Percentiles rank a stretch among this genome's conserved stretches.
These are phyloP conservation scores for Vigna mungo DNA, from an alignment of 306 rosid species.

Conservation along the genomic window DNA sequence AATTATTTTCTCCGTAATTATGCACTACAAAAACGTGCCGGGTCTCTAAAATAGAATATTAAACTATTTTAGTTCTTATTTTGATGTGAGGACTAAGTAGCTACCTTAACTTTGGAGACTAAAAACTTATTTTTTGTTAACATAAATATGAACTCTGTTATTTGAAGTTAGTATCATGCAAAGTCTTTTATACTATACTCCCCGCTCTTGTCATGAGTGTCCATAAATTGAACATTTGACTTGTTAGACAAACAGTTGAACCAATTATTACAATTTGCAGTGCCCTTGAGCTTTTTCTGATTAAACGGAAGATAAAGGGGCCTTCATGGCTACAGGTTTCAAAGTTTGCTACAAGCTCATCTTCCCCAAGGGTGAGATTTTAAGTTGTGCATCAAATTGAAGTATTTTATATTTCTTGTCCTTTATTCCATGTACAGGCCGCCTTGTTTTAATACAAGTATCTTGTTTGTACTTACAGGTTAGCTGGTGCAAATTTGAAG, in stretches of 20 bases:
- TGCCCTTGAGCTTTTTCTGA: constrained; percentile 84
- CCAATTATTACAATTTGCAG: constrained; percentile 65
- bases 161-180: not conserved
- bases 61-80: not conserved
- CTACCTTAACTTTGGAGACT: not conserved
- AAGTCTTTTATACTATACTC: not conserved
- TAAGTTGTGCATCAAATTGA: not conserved
- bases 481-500: constrained; percentile 99
- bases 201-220: not conserved
- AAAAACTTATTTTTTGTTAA: not conserved
- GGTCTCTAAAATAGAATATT: not conserved
- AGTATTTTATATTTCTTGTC: constrained; percentile 26
- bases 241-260: constrained; percentile 22
- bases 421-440: not conserved
- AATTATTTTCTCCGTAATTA: constrained; percentile 8
- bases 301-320: constrained; percentile 91
- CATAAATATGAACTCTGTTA: constrained; percentile 3
- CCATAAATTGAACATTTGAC: constrained; percentile 26
- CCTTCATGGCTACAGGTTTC: constrained; percentile 88
- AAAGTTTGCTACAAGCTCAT: constrained; percentile 57
- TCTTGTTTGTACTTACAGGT: constrained; percentile 63
- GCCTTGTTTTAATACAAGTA: constrained; percentile 36
- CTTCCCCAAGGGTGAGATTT: constrained; percentile 77
- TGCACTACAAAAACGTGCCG: not conserved
- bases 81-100: not conserved